A percentile compares a stretch with the other conserved stretches of the same genome.
Conservation (phyloP, 2,329 filamentous ascomycete species). For the Cladophialophora carrionii region DNA sequence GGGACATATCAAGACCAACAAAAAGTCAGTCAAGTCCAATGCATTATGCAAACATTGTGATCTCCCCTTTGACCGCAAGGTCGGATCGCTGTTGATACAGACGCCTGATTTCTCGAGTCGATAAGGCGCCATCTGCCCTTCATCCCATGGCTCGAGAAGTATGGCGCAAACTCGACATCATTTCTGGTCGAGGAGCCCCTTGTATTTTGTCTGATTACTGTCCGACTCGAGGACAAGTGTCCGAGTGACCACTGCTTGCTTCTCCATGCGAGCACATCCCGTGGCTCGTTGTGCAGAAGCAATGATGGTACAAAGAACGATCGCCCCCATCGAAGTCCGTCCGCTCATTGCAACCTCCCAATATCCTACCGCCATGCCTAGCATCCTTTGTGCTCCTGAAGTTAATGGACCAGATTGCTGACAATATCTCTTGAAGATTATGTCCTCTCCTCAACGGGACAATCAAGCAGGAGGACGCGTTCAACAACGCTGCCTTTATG, state of each 20-base stretch:
- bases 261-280: conserved; percentile 6
- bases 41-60: conserved; percentile 36
- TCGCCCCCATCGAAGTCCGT: background rate
- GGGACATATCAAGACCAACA: conserved; percentile 98
- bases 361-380: background rate
- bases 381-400: background rate
- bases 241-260: conserved; percentile 5
- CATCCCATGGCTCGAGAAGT: conserved; percentile 1
- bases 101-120: conserved; percentile 25
- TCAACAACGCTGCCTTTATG: conserved; percentile 54
- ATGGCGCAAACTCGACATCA: background rate
- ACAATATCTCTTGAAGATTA: conserved; percentile 57
- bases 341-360: background rate
- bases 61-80: conserved; percentile 33
- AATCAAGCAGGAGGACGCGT: conserved; percentile 61
- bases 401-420: conserved; percentile 28
- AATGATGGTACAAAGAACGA: background rate
- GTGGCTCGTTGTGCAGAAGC: conserved; percentile 20
- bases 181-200: background rate
- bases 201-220: background rate
- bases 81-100: conserved; percentile 28
- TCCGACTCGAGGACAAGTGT: conserved; percentile 21
- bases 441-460: conserved; percentile 86
- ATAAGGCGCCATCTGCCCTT: conserved; percentile 1
- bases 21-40: conserved; percentile 69